phyloP scores from a whole-genome alignment of 116 monocot genomes.

The Zostera marina region DNA sequence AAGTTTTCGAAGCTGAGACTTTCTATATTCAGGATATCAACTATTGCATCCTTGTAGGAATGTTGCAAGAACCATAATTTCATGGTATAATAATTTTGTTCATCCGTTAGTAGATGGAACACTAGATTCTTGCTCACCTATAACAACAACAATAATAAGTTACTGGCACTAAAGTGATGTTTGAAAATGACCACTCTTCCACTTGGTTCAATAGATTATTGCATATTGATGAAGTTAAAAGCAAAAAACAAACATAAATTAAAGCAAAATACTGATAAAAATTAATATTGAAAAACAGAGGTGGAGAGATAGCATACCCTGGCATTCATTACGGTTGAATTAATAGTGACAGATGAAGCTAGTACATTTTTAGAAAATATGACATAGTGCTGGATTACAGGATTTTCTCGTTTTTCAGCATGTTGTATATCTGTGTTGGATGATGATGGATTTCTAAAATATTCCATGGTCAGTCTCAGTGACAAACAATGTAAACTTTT shows the following conservation, averaged over 20 bases:
- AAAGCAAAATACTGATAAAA: neutral
- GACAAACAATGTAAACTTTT: slow-evolving; percentile 85
- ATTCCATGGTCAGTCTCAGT: slow-evolving; percentile 85
- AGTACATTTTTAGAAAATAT: slow-evolving; percentile 73
- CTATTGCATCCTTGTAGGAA: slow-evolving; percentile 38
- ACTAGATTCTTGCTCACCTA: slow-evolving; percentile 58
- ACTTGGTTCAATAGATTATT: neutral
- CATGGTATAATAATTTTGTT: slow-evolving; percentile 60
- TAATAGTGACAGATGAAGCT: slow-evolving; percentile 65
- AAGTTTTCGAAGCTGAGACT: slow-evolving; percentile 15
- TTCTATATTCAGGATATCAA: slow-evolving; percentile 57
- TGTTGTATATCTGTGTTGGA: slow-evolving; percentile 14
- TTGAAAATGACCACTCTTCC: neutral
- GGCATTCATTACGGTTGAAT: slow-evolving; percentile 77
- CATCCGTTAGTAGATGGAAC: slow-evolving; percentile 74
- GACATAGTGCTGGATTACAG: slow-evolving; percentile 46
- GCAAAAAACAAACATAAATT: neutral
- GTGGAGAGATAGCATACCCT: slow-evolving; percentile 23
- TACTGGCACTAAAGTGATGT: neutral
- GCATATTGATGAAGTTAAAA: neutral
- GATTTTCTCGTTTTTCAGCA: slow-evolving; percentile 23
- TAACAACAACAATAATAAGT: slow-evolving; percentile 5
- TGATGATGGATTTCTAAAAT: slow-evolving; percentile 32
- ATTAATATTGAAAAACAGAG: too few species aligned
- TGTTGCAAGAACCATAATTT: slow-evolving; percentile 69